Evolutionary conservation across 208 protist genomes (phyloP).

Genomic region (Trypanosoma vivax): DNA sequence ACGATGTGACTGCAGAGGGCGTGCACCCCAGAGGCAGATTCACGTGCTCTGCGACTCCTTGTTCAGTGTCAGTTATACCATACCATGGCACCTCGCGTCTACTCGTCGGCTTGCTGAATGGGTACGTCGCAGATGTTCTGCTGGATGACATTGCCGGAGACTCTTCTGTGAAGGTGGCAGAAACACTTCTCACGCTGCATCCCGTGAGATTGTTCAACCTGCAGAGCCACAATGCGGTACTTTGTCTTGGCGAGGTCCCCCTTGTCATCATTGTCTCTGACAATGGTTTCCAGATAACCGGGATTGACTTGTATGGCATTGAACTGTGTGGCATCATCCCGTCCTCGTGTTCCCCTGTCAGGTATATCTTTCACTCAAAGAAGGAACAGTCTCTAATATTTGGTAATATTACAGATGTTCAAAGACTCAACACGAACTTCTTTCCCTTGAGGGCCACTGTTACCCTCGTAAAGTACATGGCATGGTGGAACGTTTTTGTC

Average conservation of each 20-base stretch:
- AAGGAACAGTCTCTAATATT: slow-evolving; percentile 15
- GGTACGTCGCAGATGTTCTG: slow-evolving; percentile 14
- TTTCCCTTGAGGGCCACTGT: slow-evolving; percentile 45
- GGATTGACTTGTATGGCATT: slow-evolving; percentile 29
- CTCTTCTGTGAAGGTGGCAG: neutral
- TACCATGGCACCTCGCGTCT: slow-evolving; percentile 4
- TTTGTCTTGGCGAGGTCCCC: slow-evolving; percentile 58
- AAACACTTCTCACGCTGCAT: slow-evolving; percentile 28
- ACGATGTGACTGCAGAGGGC: slow-evolving; percentile 2
- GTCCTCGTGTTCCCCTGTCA: neutral
- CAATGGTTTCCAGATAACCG: slow-evolving; percentile 34
- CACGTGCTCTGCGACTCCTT: slow-evolving; percentile 13
- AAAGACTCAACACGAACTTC: slow-evolving; percentile 48
- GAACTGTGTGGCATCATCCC: slow-evolving; percentile 20
- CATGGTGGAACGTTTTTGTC: slow-evolving; percentile 47
- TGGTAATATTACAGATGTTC: slow-evolving; percentile 22
- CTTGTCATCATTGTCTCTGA: slow-evolving; percentile 45
- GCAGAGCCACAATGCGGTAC: slow-evolving; percentile 29
- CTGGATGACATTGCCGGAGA: neutral
- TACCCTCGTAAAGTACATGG: slow-evolving; percentile 49
- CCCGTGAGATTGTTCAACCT: slow-evolving; percentile 45
- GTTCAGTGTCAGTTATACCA: slow-evolving; percentile 20
- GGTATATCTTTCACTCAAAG: slow-evolving; percentile 23
- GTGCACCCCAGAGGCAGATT: neutral
- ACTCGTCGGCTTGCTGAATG: slow-evolving; percentile 22